Conservation (phyloP, 495 filamentous ascomycete genomes). For the Hypoxylon rickii region DNA sequence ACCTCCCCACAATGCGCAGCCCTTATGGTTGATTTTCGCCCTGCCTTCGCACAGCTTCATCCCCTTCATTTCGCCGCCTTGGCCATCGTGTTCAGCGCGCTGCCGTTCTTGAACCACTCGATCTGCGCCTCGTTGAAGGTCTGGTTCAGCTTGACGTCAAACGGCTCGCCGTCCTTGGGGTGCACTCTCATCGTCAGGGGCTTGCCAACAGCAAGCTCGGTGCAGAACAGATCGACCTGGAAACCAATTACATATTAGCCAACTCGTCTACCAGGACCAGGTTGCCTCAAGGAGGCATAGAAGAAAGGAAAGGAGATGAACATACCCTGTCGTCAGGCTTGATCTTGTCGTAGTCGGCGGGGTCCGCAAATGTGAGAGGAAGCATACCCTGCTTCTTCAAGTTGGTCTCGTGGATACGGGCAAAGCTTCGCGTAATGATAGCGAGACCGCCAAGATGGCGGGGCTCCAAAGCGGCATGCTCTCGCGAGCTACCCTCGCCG, state of each 20-base stretch:
- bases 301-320: slow-evolving; percentile 7
- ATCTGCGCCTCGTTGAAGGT: slow-evolving; percentile 98
- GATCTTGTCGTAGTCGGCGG: slow-evolving; percentile 98
- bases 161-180: slow-evolving; percentile 78
- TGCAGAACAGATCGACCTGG: slow-evolving; percentile 80
- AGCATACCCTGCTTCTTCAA: slow-evolving; percentile 99
- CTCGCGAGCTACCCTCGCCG: slow-evolving; percentile 94
- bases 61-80: slow-evolving; percentile 53
- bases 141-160: slow-evolving; percentile 83
- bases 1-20: slow-evolving; percentile 40
- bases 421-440: slow-evolving; percentile 94
- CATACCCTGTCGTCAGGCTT: slow-evolving; percentile 79
- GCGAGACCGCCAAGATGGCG: slow-evolving; percentile 96
- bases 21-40: slow-evolving; percentile 11
- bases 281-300: neutral
- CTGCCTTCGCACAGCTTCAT: neutral
- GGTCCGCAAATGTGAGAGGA: slow-evolving; percentile 91
- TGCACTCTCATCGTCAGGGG: slow-evolving; percentile 91
- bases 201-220: slow-evolving; percentile 89
- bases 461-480: slow-evolving; percentile 97
- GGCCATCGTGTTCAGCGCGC: slow-evolving; percentile 97
- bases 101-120: slow-evolving; percentile 97
- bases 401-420: slow-evolving; percentile 99
- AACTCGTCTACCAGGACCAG: no score
- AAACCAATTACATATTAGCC: slow-evolving; percentile 6